Conservation (phyloP, 306 rosid genomes). For the Ochetophila trinervis region DNA sequence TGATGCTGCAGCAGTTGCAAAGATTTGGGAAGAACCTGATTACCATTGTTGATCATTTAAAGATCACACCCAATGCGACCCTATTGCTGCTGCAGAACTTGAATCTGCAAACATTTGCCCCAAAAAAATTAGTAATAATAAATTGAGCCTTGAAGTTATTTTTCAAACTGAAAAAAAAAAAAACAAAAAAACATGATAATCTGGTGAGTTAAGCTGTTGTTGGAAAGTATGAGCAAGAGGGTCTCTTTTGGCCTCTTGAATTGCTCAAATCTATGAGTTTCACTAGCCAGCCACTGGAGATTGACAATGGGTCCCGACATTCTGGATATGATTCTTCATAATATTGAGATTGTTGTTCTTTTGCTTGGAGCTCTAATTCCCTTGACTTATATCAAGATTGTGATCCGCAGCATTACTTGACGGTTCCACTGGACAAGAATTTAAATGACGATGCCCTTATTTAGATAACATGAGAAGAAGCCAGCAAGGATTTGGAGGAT, state of each 20-base stretch:
- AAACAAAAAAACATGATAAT: too few relatives aligned
- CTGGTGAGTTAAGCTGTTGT: too few relatives aligned
- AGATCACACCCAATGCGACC: slow-evolving; percentile 59
- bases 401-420: slow-evolving; percentile 25
- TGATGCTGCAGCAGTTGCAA: slow-evolving; percentile 99
- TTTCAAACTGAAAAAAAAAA: too few relatives aligned
- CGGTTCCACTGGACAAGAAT: neutral
- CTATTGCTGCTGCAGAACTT: slow-evolving; percentile 65
- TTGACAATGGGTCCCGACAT: too few relatives aligned
- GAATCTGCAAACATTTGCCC: slow-evolving; percentile 16
- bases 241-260: too few relatives aligned
- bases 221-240: too few relatives aligned
- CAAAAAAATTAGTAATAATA: neutral
- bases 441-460: too few relatives aligned
- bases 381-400: slow-evolving; percentile 45
- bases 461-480: too few relatives aligned
- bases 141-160: too few relatives aligned
- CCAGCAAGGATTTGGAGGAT: too few relatives aligned
- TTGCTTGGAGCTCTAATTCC: slow-evolving; percentile 31
- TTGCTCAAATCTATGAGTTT: too few relatives aligned
- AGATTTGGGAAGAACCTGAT: slow-evolving; percentile 45
- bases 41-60: slow-evolving; percentile 51
- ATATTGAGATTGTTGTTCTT: neutral
- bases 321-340: slow-evolving; percentile 5
- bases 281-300: too few relatives aligned